Percentiles rank a stretch among this genome's conserved stretches.
Evolutionary conservation across 2,329 filamentous ascomycete species (phyloP).

Genomic region (Didymella sp.): DNA sequence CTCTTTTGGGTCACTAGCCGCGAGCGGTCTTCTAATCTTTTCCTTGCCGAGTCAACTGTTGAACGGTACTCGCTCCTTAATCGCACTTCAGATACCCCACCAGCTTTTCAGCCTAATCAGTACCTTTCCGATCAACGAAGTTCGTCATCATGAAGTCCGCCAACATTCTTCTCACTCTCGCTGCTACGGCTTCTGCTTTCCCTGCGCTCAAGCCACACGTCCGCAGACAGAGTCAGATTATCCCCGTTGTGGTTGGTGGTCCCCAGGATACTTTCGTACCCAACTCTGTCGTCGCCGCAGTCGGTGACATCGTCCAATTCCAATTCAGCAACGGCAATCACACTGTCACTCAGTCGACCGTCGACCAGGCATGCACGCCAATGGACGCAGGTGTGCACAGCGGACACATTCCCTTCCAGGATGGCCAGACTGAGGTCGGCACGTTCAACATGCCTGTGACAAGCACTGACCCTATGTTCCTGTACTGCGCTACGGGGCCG

Average conservation of each 20-base stretch:
- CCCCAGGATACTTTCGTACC: conserved; percentile 41
- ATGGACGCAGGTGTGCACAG: conserved; percentile 39
- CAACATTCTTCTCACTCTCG: conserved; percentile 21
- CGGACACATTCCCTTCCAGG: conserved; percentile 40
- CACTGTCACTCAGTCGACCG: conserved; percentile 40
- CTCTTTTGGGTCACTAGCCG: conserved; percentile 32
- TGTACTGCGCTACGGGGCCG: conserved; percentile 43
- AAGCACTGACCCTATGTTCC: conserved; percentile 38
- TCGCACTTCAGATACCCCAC: conserved; percentile 5
- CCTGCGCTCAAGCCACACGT: conserved; percentile 28
- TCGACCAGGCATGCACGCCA: conserved; percentile 36
- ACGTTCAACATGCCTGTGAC: conserved; percentile 44
- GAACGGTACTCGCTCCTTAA: conserved; percentile 29
- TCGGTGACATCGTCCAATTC: conserved; percentile 43
- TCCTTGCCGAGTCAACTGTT: conserved; percentile 30
- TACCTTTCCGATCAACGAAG: neutral
- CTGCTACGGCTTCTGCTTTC: conserved; percentile 23
- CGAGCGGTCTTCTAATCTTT: conserved; percentile 32
- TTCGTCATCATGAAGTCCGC: conserved; percentile 26
- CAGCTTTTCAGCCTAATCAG: conserved; percentile 4
- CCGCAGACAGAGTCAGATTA: conserved; percentile 33
- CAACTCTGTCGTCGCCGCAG: conserved; percentile 36
- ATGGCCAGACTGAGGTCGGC: conserved; percentile 40
- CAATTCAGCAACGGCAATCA: conserved; percentile 45
- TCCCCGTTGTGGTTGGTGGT: conserved; percentile 43